Evolutionary conservation across 805 yeast genomes (phyloP).

Genomic region (Yueomyces sinensis): DNA sequence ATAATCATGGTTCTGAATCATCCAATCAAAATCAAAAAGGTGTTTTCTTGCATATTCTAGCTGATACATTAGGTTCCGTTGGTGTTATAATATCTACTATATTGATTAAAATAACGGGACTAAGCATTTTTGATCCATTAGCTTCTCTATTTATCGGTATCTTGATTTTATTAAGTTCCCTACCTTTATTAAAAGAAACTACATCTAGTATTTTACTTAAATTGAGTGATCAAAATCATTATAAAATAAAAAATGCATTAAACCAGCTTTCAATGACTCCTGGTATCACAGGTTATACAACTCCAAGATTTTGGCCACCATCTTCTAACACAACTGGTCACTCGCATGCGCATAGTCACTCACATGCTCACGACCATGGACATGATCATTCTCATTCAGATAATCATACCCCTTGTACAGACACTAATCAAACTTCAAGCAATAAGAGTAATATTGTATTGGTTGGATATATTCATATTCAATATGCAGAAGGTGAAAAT

Average conservation of each 20-base stretch:
- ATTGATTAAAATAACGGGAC: conserved; percentile 51
- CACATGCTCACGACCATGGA: conserved; percentile 5
- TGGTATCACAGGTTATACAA: conserved; percentile 75
- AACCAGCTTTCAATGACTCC: conserved; percentile 55
- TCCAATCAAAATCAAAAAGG: conserved; percentile 76
- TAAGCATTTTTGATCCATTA: conserved; percentile 78
- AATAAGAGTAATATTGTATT: conserved; percentile 17
- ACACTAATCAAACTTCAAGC: conserved; percentile 21
- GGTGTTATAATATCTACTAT: conserved; percentile 91
- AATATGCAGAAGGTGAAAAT: conserved; percentile 52
- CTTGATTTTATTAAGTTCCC: conserved; percentile 65
- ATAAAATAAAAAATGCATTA: conserved; percentile 46
- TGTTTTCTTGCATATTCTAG: conserved; percentile 81
- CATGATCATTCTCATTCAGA: conserved; percentile 8
- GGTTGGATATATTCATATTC: conserved; percentile 76
- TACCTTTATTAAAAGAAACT: conserved; percentile 75
- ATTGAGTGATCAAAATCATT: conserved; percentile 46
- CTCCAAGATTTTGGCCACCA: conserved; percentile 86
- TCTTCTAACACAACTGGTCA: conserved; percentile 16
- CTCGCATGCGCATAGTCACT: conserved; percentile 18
- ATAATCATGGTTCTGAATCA: conserved; percentile 35
- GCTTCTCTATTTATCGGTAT: conserved; percentile 81
- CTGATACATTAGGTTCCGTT: conserved; percentile 93
- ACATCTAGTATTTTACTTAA: conserved; percentile 58
- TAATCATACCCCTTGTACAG: conserved; percentile 9